Percentiles rank a stretch among this genome's conserved stretches.
phyloP scores from a whole-genome alignment of 768 basidiomycete genomes.

The Paxillus involutus region DNA sequence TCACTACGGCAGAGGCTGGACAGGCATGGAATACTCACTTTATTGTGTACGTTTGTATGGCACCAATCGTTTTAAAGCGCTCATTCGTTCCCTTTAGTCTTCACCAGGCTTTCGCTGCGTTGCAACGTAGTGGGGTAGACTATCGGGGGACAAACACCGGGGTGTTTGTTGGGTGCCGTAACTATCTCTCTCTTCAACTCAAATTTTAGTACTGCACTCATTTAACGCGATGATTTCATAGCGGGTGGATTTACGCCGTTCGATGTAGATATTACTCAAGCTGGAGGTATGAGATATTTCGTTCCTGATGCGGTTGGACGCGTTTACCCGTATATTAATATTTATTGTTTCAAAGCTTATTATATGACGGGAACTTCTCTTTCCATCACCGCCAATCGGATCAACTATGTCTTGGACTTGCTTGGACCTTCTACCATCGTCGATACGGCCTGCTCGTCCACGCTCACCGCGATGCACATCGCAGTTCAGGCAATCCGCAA shows the following conservation, averaged over 20 bases:
- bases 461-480: slow-evolving; percentile 39
- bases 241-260: neutral
- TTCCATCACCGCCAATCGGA: slow-evolving; percentile 6
- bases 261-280: slow-evolving; percentile 33
- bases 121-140: slow-evolving; percentile 42
- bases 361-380: slow-evolving; percentile 31
- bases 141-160: slow-evolving; percentile 37
- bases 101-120: slow-evolving; percentile 31
- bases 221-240: slow-evolving; percentile 12
- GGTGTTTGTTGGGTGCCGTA: slow-evolving; percentile 27
- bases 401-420: slow-evolving; percentile 22
- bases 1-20: slow-evolving; percentile 6
- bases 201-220: slow-evolving; percentile 23
- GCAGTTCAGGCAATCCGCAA: slow-evolving; percentile 38
- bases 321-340: slow-evolving; percentile 24
- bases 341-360: slow-evolving; percentile 34
- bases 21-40: neutral
- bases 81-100: neutral
- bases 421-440: slow-evolving; percentile 43
- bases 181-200: no score
- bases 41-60: neutral
- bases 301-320: no score
- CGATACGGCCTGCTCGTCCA: slow-evolving; percentile 50
- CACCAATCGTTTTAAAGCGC: neutral
- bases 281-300: slow-evolving; percentile 20